Evolutionary conservation across 2,329 filamentous ascomycete genomes (phyloP).

Genomic region (Diaporthe humulicola): DNA sequence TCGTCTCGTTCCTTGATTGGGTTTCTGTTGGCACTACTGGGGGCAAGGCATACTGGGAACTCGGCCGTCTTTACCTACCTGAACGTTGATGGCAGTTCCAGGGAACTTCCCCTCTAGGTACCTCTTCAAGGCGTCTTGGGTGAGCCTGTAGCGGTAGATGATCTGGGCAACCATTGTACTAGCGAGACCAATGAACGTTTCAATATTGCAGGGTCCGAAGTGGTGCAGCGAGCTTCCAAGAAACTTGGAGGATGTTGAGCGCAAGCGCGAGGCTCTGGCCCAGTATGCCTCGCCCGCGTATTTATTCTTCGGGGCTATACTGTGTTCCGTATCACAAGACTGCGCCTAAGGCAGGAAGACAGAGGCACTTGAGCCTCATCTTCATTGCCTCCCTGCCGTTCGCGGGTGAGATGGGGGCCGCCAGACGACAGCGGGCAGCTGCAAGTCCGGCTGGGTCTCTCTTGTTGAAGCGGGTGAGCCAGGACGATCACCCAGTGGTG

Average conservation of each 20-base stretch:
- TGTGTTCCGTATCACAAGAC: neutral
- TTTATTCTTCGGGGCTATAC: neutral
- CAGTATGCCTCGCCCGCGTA: neutral
- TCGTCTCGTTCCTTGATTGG: conserved; percentile 18
- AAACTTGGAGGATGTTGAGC: neutral
- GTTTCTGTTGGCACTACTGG: neutral
- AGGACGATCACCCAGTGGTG: neutral
- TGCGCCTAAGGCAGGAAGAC: neutral
- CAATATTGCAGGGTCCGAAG: neutral
- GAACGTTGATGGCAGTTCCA: neutral
- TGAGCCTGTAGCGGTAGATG: conserved; percentile 23
- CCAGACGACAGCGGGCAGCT: neutral
- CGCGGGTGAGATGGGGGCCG: neutral
- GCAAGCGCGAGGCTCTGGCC: neutral
- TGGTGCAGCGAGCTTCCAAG: neutral
- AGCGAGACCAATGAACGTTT: neutral
- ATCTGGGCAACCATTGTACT: neutral
- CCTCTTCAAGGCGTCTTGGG: neutral
- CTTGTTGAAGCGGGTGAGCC: neutral
- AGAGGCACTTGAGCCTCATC: conserved; percentile 8
- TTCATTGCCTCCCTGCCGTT: neutral
- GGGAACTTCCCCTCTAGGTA: neutral
- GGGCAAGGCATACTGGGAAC: conserved; percentile 12
- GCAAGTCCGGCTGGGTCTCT: neutral
- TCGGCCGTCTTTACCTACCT: conserved; percentile 1